A percentile compares a stretch with the other conserved stretches of the same genome.
Conservation (phyloP, 202 grass and related monocot genomes). For the Schoenoplectus triqueter region DNA sequence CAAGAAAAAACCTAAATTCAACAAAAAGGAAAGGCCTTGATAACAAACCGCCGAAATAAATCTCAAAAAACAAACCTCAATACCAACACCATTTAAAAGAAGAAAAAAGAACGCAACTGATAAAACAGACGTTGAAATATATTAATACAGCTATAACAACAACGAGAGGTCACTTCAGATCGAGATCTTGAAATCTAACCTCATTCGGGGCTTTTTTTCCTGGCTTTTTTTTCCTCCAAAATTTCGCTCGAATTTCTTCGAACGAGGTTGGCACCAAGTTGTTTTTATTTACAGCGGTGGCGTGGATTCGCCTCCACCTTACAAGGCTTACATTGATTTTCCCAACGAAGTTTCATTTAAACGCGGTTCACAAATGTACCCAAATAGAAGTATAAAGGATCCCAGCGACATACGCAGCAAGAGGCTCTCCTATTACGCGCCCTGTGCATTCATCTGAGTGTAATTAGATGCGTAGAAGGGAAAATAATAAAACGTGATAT, state of each 20-base stretch:
- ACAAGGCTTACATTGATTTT: neutral
- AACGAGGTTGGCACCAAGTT: neutral
- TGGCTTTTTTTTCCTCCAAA: neutral
- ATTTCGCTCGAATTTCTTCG: conserved; percentile 17
- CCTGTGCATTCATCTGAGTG: neutral
- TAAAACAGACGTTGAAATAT: neutral
- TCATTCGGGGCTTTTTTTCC: neutral
- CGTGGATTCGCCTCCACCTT: conserved; percentile 23
- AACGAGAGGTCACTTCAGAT: neutral
- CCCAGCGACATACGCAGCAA: neutral
- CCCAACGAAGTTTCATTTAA: neutral
- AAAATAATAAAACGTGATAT: conserved; percentile 34
- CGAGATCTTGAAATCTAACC: conserved; percentile 26
- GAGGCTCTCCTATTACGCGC: neutral
- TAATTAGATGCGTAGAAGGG: neutral
- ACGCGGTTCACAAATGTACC: neutral
- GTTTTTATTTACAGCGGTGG: conserved; percentile 2
- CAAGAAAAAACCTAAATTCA: conserved; percentile 1
- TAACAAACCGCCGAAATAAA: neutral
- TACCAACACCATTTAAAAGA: neutral
- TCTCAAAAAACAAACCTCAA: neutral
- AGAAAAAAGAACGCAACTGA: neutral
- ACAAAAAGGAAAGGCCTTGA: neutral
- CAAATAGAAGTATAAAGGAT: neutral
- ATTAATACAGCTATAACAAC: neutral